Evolutionary conservation across 2,329 filamentous ascomycete genomes (phyloP), one percentile per base, ranked within the genome.

Genomic region (Dactylellina parvicollis): DNA sequence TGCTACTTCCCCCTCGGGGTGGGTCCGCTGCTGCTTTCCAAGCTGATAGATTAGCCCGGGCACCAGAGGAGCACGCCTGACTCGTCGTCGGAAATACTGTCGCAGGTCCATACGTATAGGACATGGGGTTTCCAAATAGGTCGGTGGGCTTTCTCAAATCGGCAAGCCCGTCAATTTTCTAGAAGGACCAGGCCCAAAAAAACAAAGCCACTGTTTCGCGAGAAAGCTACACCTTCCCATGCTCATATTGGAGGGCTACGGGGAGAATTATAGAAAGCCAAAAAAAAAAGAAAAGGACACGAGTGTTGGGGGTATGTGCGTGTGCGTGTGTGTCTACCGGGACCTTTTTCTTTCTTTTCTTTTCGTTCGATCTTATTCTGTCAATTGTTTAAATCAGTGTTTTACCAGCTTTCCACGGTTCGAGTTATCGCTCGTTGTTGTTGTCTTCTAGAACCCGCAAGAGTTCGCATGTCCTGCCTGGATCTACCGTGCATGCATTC

Each of bases 161-260:
- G 67, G 67, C 57, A 72, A 72, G 67, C 67, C 67, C 67, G 67
- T 44, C 56, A 70, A 64, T 72, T 72, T 72, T 60, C 52, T 59
- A 60, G 52, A 72, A 65, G 57, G 30, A 60, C 26, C 42, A 52
- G 59, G 24, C 44, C 52, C 20, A 59, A 56, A 72, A 65, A 72
- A 65, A 72, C 50, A 59, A 64, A 60, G 49, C 50, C 56, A 50
- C 57, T 72, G 67, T 72, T 72, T 72, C 67, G 67, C 67, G 66
- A 72, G 66, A 64, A 57, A 52, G 28, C 40, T 72, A 59, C 67
- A 64, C 66, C 57, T 65, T 72, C 67, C 67, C 67, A 72, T 72
- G 67, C 59, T 59, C 66, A 64, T 72, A 57, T 54, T 38, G 20
- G 32, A 14, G 47, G 62, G 36, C 47, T 59, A 65, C 67, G 59